phyloP scores from a whole-genome alignment of 305 asterid genomes.

The Fraxinus ornus region DNA sequence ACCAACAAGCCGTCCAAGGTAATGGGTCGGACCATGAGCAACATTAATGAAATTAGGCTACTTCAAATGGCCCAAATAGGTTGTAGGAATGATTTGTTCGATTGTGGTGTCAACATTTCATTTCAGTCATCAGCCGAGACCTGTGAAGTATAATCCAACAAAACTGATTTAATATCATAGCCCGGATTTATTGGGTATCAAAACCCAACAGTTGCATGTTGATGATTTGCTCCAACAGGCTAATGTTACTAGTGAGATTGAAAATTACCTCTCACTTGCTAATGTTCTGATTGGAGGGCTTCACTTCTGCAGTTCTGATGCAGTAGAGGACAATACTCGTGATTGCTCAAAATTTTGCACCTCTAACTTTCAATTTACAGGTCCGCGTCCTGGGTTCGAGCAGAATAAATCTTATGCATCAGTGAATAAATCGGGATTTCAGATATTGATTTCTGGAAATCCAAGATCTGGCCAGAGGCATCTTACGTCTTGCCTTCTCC shows the following conservation, averaged over 20 bases:
- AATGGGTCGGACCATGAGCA: no score
- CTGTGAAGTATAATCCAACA: no score
- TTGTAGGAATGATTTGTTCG: no score
- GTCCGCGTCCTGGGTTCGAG: slow-evolving; percentile 50
- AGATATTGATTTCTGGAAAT: slow-evolving; percentile 76
- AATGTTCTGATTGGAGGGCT: slow-evolving; percentile 53
- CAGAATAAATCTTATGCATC: slow-evolving; percentile 35
- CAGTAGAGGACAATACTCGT: slow-evolving; percentile 37
- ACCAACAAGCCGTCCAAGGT: no score
- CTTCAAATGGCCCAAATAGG: no score
- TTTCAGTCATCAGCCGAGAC: no score
- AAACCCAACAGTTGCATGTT: slow-evolving; percentile 35
- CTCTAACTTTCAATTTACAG: slow-evolving; percentile 49
- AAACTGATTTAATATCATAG: no score
- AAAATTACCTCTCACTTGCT: slow-evolving; percentile 50
- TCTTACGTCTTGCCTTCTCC: slow-evolving; percentile 92
- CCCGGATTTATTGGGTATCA: no score
- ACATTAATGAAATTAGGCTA: no score
- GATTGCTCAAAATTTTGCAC: slow-evolving; percentile 41
- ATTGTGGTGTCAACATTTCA: no score
- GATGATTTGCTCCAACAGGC: slow-evolving; percentile 70
- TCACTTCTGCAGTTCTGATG: slow-evolving; percentile 35
- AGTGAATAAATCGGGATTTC: slow-evolving; percentile 65
- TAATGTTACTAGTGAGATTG: slow-evolving; percentile 55
- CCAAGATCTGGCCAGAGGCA: slow-evolving; percentile 89